Base-by-base conservation (phyloP, 2,329 filamentous ascomycete genomes). In the Mycosphaerelloides madeirae region DNA sequence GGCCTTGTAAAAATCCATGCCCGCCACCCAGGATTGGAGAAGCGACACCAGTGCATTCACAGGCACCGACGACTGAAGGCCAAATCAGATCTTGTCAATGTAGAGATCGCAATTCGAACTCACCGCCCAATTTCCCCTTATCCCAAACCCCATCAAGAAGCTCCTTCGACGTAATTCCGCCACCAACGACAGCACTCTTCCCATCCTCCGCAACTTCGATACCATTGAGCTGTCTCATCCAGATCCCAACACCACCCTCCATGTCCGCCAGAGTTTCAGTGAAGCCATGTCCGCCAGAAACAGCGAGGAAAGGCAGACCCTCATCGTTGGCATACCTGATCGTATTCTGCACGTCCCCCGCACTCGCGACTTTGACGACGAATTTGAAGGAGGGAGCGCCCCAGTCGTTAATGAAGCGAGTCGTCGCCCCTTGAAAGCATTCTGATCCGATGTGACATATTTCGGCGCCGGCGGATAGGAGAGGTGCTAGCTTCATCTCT, bases 1-100 rank as follows among this genome's bases (percentile, higher is more conserved):
- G 65, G 1, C 76, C 73, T 20, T 68, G 73, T n/a, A 82, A 62
- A 60, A 74, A 73, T 1, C 55, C 55, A 15, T 54, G 41, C 6
- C 55, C 55, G 9, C 55, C 55, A 18, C 22, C 22, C 6, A 25
- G 22, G 6, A 25, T 25, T 6, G 22, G 22, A 5, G 22, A 5
- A 5, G 9, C 22, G 9, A 25, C 22, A 25, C 22, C 22, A 5
- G 22, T 25, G 9, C 22, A 25, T 9, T 25, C 22, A 25, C 22
- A 25, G 22, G 6, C 9, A 5, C 22, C 22, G 5, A 9, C 9
- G 8, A 46, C 47, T 37, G 32, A 25, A 5, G 14, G n/a, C n/a
- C n/a, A n/a, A n/a, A n/a, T n/a, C n/a, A n/a, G n/a, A n/a, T n/a
- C n/a, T n/a, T n/a, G n/a, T n/a, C n/a, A n/a, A n/a, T n/a, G n/a